phyloP scores from a whole-genome alignment of 495 filamentous ascomycete species.

The Podospora didyma region DNA sequence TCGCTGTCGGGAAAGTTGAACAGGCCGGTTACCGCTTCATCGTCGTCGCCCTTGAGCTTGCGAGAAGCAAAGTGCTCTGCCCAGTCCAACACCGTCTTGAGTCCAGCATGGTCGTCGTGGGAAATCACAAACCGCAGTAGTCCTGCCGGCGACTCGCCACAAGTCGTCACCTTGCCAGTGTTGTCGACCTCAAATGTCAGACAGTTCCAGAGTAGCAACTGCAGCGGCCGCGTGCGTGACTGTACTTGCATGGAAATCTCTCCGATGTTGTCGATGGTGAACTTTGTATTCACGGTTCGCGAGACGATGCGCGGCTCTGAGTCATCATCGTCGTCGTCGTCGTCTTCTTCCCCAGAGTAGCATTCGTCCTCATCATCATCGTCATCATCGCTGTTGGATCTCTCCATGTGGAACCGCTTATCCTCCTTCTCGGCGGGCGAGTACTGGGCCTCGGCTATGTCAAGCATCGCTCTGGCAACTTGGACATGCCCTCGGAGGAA shows the following conservation, averaged over 20 bases:
- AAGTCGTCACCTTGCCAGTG: background rate
- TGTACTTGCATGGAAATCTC: constrained; percentile 59
- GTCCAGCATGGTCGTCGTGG: constrained; percentile 29
- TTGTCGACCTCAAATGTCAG: constrained; percentile 18
- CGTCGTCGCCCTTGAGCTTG: constrained; percentile 18
- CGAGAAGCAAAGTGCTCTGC: constrained; percentile 21
- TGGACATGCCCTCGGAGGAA: constrained; percentile 57
- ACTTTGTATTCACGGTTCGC: constrained; percentile 52
- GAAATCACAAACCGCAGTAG: constrained; percentile 27
- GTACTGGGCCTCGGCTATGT: constrained; percentile 65
- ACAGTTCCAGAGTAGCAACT: constrained; percentile 34
- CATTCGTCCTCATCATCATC: background rate
- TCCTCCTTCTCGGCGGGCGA: constrained; percentile 41
- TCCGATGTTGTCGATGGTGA: constrained; percentile 69
- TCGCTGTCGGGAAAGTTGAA: constrained; percentile 27
- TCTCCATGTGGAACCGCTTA: constrained; percentile 45
- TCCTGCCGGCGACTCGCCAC: background rate
- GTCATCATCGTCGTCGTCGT: constrained; percentile 16
- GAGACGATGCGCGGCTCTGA: constrained; percentile 42
- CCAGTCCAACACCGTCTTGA: constrained; percentile 38
- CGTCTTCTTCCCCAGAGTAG: constrained; percentile 24
- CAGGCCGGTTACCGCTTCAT: constrained; percentile 23
- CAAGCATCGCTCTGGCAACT: constrained; percentile 58
- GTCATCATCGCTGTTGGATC: constrained; percentile 9
- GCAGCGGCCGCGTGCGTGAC: constrained; percentile 48